Conservation (phyloP, 305 asterid genomes). For the Solanum hybrid region DNA sequence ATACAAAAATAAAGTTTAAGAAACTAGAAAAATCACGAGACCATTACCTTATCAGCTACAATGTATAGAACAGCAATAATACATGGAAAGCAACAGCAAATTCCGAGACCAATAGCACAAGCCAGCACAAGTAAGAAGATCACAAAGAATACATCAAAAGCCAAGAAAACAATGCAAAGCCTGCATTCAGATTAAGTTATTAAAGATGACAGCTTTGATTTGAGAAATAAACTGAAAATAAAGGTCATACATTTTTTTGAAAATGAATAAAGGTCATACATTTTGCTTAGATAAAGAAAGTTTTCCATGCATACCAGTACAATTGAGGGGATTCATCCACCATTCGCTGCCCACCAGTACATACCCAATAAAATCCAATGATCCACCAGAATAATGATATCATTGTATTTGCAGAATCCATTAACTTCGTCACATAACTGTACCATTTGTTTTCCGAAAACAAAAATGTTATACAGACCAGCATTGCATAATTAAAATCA, state of each 20-base stretch:
- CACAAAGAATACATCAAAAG: constrained; percentile 15
- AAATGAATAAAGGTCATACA: neutral
- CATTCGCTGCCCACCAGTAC: constrained; percentile 5
- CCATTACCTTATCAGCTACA: constrained; percentile 11
- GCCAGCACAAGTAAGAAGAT: constrained; percentile 10
- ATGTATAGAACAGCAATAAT: constrained; percentile 12
- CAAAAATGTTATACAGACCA: neutral
- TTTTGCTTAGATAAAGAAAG: neutral
- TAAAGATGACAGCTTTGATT: neutral
- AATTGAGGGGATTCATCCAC: constrained; percentile 10
- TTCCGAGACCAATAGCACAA: constrained; percentile 9
- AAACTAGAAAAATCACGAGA: neutral
- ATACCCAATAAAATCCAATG: constrained; percentile 16
- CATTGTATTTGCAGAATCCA: constrained; percentile 9
- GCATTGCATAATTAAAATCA: neutral
- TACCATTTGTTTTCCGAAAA: neutral
- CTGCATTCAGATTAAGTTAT: constrained; percentile 2
- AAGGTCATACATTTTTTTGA: neutral
- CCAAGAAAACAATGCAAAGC: constrained; percentile 11
- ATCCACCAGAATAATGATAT: constrained; percentile 15
- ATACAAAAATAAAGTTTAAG: neutral
- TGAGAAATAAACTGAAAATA: neutral
- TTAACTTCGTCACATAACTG: constrained; percentile 2
- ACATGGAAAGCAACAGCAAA: constrained; percentile 18
- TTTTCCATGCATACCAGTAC: constrained; percentile 8